phyloP scores from a whole-genome alignment of 331 rosid genomes.

The Malus hybrid region DNA sequence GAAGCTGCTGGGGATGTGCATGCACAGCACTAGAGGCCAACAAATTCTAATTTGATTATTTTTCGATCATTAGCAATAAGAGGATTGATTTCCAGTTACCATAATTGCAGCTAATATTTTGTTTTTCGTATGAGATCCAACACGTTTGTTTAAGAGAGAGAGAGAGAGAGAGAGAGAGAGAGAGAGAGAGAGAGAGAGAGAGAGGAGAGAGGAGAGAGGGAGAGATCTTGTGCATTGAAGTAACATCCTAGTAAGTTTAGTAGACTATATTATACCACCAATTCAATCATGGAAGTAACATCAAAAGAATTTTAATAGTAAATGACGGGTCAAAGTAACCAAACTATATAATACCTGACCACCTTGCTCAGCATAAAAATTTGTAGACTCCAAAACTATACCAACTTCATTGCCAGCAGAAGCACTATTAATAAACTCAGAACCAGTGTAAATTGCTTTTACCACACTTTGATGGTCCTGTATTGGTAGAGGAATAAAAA shows the following conservation, averaged over 20 bases:
- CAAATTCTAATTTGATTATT: not conserved
- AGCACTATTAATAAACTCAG: slow-evolving; percentile 57
- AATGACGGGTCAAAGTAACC: not conserved
- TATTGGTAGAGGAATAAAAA: slow-evolving; percentile 16
- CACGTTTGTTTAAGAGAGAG: too few relatives aligned
- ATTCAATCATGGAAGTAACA: not conserved
- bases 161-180: too few relatives aligned
- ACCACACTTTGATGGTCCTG: slow-evolving; percentile 78
- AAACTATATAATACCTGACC: slow-evolving; percentile 70
- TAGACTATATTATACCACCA: too few relatives aligned
- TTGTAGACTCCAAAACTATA: slow-evolving; percentile 73
- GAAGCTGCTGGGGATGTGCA: not conserved
- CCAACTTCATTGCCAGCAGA: slow-evolving; percentile 57
- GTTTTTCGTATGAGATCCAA: not conserved
- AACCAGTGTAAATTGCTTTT: slow-evolving; percentile 80
- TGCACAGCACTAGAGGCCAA: not conserved
- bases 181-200: too few relatives aligned
- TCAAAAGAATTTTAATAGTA: not conserved
- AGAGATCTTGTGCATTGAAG: too few relatives aligned
- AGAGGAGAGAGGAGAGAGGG: too few relatives aligned
- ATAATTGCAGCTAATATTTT: not conserved
- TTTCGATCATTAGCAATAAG: not conserved
- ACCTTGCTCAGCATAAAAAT: slow-evolving; percentile 99
- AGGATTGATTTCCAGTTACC: not conserved
- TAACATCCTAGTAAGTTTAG: too few relatives aligned